A percentile compares a stretch with the other conserved stretches of the same genome.
These are phyloP conservation scores for Discostella stelligeroides DNA, from an alignment of 108 stramenopile genomes.

Conservation along the genomic window DNA sequence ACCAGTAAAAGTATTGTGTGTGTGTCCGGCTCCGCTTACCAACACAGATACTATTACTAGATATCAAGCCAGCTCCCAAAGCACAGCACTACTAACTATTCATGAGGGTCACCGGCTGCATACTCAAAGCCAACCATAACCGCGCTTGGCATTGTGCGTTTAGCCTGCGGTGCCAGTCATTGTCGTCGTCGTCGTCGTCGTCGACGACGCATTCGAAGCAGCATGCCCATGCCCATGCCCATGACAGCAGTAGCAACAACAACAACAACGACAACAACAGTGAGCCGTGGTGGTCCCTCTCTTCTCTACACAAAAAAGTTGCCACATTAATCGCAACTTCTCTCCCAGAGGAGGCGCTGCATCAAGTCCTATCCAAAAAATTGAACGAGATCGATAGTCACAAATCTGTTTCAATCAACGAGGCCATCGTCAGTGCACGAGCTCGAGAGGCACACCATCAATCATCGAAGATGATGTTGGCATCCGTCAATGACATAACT, in stretches of 20 bases:
- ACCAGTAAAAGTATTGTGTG: no score
- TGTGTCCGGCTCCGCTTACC: no score
- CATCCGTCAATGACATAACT: not conserved
- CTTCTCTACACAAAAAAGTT: constrained; percentile 28
- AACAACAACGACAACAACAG: not conserved
- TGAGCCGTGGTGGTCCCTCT: constrained; percentile 36
- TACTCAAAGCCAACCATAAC: no score
- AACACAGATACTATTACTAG: no score
- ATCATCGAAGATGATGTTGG: not conserved
- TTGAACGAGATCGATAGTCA: constrained; percentile 17
- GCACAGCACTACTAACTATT: no score
- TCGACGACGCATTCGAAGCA: not conserved
- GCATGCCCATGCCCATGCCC: no score
- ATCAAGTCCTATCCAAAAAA: constrained; percentile 19
- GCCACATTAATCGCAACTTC: constrained; percentile 25
- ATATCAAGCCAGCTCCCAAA: no score
- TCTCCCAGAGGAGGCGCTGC: constrained; percentile 21
- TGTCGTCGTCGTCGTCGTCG: constrained; percentile 16
- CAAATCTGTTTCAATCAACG: constrained; percentile 23
- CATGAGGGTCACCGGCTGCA: no score
- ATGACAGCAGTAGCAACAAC: no score
- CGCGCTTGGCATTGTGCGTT: no score
- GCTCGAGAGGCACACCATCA: constrained; percentile 23
- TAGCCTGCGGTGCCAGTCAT: not conserved
- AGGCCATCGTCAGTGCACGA: constrained; percentile 29